Conservation (phyloP, 2,329 filamentous ascomycete genomes). For the Xylaria sp. region DNA sequence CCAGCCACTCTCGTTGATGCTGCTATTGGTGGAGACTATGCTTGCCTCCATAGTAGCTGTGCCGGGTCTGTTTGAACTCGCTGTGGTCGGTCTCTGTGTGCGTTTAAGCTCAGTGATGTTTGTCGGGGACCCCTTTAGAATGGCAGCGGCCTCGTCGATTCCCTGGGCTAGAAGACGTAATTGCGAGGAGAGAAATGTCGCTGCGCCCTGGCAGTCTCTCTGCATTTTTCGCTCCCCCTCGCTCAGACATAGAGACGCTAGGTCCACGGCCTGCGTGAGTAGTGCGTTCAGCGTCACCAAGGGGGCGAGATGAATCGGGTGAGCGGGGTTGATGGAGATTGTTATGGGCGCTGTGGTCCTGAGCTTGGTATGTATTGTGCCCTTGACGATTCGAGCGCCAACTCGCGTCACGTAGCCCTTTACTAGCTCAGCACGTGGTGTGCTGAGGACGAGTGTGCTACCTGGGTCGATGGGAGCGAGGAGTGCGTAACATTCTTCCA, state of each 20-base stretch:
- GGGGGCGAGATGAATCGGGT: constrained; percentile 67
- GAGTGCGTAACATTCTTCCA: constrained; percentile 87
- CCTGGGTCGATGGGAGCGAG: constrained; percentile 84
- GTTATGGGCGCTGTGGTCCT: constrained; percentile 65
- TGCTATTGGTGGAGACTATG: constrained; percentile 3
- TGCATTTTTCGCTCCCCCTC: constrained; percentile 46
- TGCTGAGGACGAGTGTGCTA: constrained; percentile 88
- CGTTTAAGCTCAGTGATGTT: constrained; percentile 36
- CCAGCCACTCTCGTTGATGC: constrained; percentile 43
- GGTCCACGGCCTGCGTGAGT: constrained; percentile 82
- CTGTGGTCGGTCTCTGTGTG: background rate
- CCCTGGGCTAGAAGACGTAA: constrained; percentile 62
- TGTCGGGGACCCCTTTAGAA: constrained; percentile 60
- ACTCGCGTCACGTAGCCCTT: constrained; percentile 93
- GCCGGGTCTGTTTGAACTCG: constrained; percentile 6
- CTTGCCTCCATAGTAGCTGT: constrained; percentile 17
- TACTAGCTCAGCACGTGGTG: constrained; percentile 82
- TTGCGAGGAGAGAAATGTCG: constrained; percentile 61
- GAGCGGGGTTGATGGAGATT: constrained; percentile 53
- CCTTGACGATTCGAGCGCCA: constrained; percentile 89
- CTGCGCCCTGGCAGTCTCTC: constrained; percentile 49
- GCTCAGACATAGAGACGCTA: constrained; percentile 78
- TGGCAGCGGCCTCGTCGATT: constrained; percentile 55
- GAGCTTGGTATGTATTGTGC: constrained; percentile 78
- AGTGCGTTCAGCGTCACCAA: constrained; percentile 75